Percentiles rank a stretch among this genome's conserved stretches.
These are phyloP conservation scores for Lentinula detonsa DNA, from an alignment of 768 basidiomycete genomes.

Conservation along the genomic window DNA sequence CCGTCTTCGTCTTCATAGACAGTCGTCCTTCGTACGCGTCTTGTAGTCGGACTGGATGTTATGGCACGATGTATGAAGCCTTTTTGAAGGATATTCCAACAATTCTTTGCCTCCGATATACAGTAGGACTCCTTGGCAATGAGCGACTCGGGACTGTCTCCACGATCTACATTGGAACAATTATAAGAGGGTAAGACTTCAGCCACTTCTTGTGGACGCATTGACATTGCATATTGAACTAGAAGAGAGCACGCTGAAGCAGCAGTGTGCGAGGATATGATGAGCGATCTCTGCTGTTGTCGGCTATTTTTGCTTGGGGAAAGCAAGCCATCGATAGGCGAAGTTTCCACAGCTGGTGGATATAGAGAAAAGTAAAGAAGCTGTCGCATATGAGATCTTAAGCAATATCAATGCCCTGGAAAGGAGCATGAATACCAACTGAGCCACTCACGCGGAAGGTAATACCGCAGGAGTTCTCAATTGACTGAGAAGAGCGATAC, in stretches of 20 bases:
- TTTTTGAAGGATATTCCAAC: conserved; percentile 57
- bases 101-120: conserved; percentile 46
- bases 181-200: conserved; percentile 48
- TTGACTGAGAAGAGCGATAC: conserved; percentile 56
- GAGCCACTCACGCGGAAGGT: conserved; percentile 48
- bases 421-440: neutral
- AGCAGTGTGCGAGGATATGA: conserved; percentile 39
- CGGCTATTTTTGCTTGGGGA: conserved; percentile 47
- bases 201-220: conserved; percentile 45
- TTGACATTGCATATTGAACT: conserved; percentile 49
- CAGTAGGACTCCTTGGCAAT: conserved; percentile 50
- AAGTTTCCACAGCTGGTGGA: conserved; percentile 28
- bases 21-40: conserved; percentile 15
- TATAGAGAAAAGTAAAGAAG: conserved; percentile 69
- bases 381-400: conserved; percentile 61
- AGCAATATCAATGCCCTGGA: conserved; percentile 2
- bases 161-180: neutral
- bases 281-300: conserved; percentile 24
- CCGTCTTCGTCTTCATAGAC: conserved; percentile 21
- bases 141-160: conserved; percentile 44
- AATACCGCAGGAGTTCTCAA: conserved; percentile 51
- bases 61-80: conserved; percentile 38
- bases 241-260: conserved; percentile 48
- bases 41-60: neutral
- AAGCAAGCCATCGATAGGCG: conserved; percentile 19